phyloP scores from a whole-genome alignment of 768 basidiomycete genomes.

The Leucosporidium yakuticum region DNA sequence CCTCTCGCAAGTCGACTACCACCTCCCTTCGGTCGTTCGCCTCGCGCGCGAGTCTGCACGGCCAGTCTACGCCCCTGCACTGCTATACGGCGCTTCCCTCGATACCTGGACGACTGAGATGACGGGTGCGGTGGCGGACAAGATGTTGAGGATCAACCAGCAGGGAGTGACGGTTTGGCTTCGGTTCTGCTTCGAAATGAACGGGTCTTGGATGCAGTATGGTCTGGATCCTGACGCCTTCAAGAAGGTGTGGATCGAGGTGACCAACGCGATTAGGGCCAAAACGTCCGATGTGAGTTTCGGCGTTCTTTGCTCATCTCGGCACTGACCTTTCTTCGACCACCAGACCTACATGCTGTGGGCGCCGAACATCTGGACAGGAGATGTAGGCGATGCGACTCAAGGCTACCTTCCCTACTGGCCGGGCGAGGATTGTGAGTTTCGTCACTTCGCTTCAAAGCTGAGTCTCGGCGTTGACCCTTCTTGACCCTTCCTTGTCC shows the following conservation, averaged over 20 bases:
- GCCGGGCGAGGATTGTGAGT: conserved; percentile 30
- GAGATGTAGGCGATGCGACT: conserved; percentile 2
- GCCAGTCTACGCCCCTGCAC: conserved; percentile 23
- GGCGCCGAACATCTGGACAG: conserved; percentile 30
- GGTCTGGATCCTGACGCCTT: conserved; percentile 1
- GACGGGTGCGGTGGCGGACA: conserved; percentile 10
- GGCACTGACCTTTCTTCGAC: neutral
- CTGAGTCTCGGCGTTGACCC: neutral
- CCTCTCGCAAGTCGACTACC: conserved; percentile 20
- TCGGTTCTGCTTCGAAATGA: conserved; percentile 31
- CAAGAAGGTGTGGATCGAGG: conserved; percentile 7
- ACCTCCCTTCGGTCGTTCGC: conserved; percentile 2
- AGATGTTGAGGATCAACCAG: conserved; percentile 4
- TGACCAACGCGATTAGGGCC: conserved; percentile 13
- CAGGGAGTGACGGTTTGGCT: conserved; percentile 25
- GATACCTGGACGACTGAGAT: conserved; percentile 27
- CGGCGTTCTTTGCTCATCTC: too few relatives aligned
- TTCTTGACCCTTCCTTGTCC: too few relatives aligned
- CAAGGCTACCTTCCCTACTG: conserved; percentile 30
- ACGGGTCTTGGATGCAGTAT: conserved; percentile 32
- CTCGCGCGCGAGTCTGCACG: conserved; percentile 9
- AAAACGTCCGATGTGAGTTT: conserved; percentile 19
- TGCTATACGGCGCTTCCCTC: conserved; percentile 13
- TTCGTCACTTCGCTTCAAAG: too few relatives aligned
- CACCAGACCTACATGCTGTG: conserved; percentile 28